A percentile compares a stretch with the other conserved stretches of the same genome.
Conservation (phyloP, 129 eudicot species). For the Smallanthus sonchifolius region DNA sequence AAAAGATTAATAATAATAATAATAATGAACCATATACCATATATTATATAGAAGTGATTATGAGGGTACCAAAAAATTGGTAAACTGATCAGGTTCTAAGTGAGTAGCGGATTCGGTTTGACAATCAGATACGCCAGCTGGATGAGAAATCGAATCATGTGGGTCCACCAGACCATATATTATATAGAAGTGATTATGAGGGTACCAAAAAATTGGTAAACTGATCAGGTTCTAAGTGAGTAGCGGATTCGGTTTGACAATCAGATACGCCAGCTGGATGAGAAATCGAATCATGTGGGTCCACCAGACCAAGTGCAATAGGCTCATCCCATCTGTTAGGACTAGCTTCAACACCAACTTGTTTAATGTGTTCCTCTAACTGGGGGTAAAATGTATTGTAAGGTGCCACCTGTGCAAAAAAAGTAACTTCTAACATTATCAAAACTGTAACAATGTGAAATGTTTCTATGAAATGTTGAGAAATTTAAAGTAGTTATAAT, state of each 20-base stretch:
- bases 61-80: slow-evolving; percentile 68
- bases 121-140: slow-evolving; percentile 42
- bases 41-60: neutral
- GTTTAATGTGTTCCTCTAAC: slow-evolving; percentile 78
- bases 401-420: slow-evolving; percentile 75
- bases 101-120: slow-evolving; percentile 56
- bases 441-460: neutral
- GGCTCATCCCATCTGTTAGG: slow-evolving; percentile 72
- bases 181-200: too few species aligned
- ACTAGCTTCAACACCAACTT: slow-evolving; percentile 75
- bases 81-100: slow-evolving; percentile 82
- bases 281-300: slow-evolving; percentile 35
- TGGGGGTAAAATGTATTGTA: slow-evolving; percentile 84
- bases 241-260: slow-evolving; percentile 52
- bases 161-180: slow-evolving; percentile 33
- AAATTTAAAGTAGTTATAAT: neutral
- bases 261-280: slow-evolving; percentile 45
- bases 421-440: neutral
- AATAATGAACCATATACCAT: neutral
- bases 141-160: slow-evolving; percentile 36
- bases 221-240: slow-evolving; percentile 78
- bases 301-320: slow-evolving; percentile 36
- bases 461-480: neutral
- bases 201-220: slow-evolving; percentile 81
- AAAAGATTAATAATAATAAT: neutral